Percentiles rank a stretch among this genome's conserved stretches.
Conservation (phyloP, 257 asterid genomes). For the Penstemon eatonii region DNA sequence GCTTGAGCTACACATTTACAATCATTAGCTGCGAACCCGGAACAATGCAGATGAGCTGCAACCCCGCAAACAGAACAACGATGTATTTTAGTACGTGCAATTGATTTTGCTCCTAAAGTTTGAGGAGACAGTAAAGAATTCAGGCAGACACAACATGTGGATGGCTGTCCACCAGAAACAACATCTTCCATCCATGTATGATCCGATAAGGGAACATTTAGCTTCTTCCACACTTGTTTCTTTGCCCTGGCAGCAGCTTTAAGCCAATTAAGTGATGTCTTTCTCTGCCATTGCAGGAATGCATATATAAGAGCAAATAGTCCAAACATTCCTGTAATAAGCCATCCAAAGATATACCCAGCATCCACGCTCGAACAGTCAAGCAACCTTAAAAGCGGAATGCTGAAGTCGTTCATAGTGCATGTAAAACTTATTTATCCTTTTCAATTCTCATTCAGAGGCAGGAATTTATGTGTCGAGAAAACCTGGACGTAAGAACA, state of each 20-base stretch:
- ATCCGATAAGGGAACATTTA: conserved; percentile 69
- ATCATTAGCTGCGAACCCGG: conserved; percentile 67
- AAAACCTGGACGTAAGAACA: conserved; percentile 25
- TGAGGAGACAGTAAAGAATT: conserved; percentile 60
- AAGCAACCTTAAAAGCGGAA: conserved; percentile 55
- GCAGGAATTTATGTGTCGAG: conserved; percentile 22
- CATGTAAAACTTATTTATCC: conserved; percentile 34
- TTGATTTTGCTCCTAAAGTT: conserved; percentile 50
- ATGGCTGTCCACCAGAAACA: conserved; percentile 57
- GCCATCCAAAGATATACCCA: conserved; percentile 59
- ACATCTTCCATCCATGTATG: conserved; percentile 76
- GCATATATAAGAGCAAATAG: conserved; percentile 61
- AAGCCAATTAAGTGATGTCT: conserved; percentile 74
- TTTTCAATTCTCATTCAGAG: conserved; percentile 29
- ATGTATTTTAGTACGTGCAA: conserved; percentile 49
- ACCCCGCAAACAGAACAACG: conserved; percentile 81
- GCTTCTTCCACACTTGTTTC: conserved; percentile 74
- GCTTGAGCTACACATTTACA: conserved; percentile 82
- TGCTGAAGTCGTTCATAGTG: conserved; percentile 57
- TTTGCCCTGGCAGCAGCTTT: conserved; percentile 89
- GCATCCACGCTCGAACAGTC: conserved; percentile 49
- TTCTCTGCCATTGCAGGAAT: conserved; percentile 71
- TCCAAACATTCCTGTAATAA: conserved; percentile 67
- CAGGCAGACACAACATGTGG: conserved; percentile 81
- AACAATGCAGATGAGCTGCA: conserved; percentile 70